These are phyloP conservation scores for Telopea speciosissima DNA, from an alignment of 177 flowering plant species.

Conservation along the genomic window DNA sequence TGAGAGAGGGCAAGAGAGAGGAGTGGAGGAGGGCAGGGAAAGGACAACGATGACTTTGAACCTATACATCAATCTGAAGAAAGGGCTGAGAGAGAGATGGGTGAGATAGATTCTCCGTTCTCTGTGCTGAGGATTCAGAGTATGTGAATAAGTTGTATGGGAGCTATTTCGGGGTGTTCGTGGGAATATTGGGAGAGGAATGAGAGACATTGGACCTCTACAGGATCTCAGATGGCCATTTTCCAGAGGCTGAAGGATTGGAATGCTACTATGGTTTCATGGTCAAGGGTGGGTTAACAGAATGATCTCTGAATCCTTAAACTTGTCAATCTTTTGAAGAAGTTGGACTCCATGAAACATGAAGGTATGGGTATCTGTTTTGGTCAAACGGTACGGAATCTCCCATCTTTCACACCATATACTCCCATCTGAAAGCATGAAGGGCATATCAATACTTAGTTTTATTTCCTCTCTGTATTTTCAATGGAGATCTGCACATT, in stretches of 20 bases:
- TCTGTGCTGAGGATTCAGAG: slow-evolving; percentile 85
- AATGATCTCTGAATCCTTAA: slow-evolving; percentile 62
- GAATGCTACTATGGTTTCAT: slow-evolving; percentile 63
- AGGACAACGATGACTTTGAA: neutral
- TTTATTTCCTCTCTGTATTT: neutral
- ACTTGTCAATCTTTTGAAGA: slow-evolving; percentile 41
- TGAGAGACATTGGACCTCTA: slow-evolving; percentile 69
- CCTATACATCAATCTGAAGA: neutral
- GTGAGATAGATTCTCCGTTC: slow-evolving; percentile 52
- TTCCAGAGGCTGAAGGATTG: slow-evolving; percentile 57
- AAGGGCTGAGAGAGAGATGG: slow-evolving; percentile 16
- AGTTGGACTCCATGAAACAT: slow-evolving; percentile 55
- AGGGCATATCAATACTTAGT: no score
- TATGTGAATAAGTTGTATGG: slow-evolving; percentile 74
- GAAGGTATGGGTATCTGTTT: slow-evolving; percentile 80
- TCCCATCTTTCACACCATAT: neutral
- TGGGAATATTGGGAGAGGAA: slow-evolving; percentile 54
- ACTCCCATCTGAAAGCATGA: neutral
- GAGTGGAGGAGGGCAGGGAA: neutral
- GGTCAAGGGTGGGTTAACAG: slow-evolving; percentile 67
- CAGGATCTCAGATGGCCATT: slow-evolving; percentile 47
- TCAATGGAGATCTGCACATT: neutral
- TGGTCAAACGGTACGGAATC: slow-evolving; percentile 64
- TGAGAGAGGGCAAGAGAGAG: neutral
- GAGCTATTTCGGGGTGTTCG: slow-evolving; percentile 75